Evolutionary conservation across 2,329 filamentous ascomycete genomes (phyloP).

Genomic region (Colletotrichum echinochloae): DNA sequence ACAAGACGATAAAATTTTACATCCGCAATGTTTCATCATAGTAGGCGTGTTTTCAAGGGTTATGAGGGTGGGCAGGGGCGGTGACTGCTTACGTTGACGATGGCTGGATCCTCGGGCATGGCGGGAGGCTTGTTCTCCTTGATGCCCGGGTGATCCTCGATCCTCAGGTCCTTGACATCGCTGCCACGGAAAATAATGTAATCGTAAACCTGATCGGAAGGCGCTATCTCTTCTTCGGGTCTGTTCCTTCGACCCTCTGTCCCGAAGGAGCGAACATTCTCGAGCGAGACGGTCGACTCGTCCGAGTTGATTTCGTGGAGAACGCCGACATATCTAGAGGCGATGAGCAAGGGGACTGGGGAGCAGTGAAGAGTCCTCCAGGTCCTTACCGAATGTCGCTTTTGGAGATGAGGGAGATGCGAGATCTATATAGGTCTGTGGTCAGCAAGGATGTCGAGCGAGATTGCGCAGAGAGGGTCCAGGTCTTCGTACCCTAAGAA

Average conservation of each 20-base stretch:
- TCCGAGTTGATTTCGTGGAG: constrained; percentile 99
- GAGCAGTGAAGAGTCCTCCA: constrained; percentile 39
- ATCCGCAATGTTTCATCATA: constrained; percentile 98
- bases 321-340: constrained; percentile 86
- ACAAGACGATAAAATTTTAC: constrained; percentile 80
- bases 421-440: constrained; percentile 70
- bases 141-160: constrained; percentile 83
- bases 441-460: constrained; percentile 28
- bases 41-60: constrained; percentile 38
- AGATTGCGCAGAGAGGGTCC: constrained; percentile 30
- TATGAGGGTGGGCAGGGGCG: constrained; percentile 30
- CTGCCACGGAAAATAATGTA: constrained; percentile 99
- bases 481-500: constrained; percentile 66
- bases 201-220: constrained; percentile 92
- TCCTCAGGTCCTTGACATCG: constrained; percentile 97
- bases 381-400: constrained; percentile 89
- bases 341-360: constrained; percentile 32
- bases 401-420: constrained; percentile 96
- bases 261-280: constrained; percentile 94
- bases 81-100: constrained; percentile 88
- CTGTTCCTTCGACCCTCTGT: constrained; percentile 89
- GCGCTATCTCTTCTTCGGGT: constrained; percentile 83
- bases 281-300: constrained; percentile 94
- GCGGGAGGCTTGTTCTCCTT: constrained; percentile 81
- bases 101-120: constrained; percentile 94